Base-by-base conservation (phyloP, 257 asterid genomes). In the Jaltomata sinuosa region DNA sequence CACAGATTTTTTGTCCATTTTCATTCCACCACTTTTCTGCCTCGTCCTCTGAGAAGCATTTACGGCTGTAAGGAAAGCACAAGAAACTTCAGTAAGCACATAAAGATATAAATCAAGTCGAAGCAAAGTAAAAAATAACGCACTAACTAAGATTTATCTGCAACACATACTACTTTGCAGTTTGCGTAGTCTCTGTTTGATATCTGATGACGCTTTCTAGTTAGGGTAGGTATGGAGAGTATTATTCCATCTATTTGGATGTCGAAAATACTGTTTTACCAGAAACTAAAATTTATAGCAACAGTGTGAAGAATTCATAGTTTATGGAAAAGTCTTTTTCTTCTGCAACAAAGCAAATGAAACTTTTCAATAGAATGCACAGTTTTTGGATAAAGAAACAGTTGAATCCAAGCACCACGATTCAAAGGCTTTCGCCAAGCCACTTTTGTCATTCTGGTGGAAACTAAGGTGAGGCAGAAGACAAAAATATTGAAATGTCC, bases 1-100 rank as follows among this genome's bases (percentile, higher is more conserved):
- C 90, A 57, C 92, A 90, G 50, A 93, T 89, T 88, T 90, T 89
- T 40, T 91, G 87, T 67, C 88, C 95, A 81, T 94, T 89, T 88
- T 93, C 97, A 5, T 93, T 86, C 98, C 98, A 96, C 99, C 99
- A 96, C 69, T 84, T 92, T 85, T 93, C 97, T 15, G 99, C 98
- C 89, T 92, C 91, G 78, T 88, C 94, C 90, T 94, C 98, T 8
- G 93, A 89, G 93, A 93, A 96, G 74, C 84, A 86, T 90, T 89
- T 96, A 89, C 99, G 90, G 84, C 99, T 96, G 93, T 47, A 88
- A 62, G 6, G 27, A 52, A 55, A 68, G 19, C 18, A 59, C 10
- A 69, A 10, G 74, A 71, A 84, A 16, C 38, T 54, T 84, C 52
- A 84, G 86, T 55, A 52, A 68, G 16, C 59, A 81, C 34, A 40